A percentile compares a stretch with the other conserved stretches of the same genome.
These are phyloP conservation scores for Dichomitus squalens DNA, from an alignment of 1,284 basidiomycete species.

Conservation along the genomic window DNA sequence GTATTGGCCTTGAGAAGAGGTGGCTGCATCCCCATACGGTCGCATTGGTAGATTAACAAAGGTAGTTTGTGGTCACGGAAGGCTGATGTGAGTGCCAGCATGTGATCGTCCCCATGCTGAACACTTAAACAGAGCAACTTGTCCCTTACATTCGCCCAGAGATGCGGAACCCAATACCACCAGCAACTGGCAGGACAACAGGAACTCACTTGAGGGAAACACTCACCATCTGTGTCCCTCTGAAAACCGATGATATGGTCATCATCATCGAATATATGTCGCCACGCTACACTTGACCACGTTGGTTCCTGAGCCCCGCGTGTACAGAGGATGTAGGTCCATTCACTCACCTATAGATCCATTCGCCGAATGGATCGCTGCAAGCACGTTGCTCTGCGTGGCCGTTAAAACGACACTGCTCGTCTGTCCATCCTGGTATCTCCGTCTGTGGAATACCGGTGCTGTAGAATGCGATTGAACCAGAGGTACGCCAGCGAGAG, in stretches of 20 bases:
- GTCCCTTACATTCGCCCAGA: too few relatives aligned
- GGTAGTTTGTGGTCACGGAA: too few relatives aligned
- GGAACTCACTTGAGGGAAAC: not conserved
- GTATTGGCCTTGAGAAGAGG: not conserved
- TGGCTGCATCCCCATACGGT: too few relatives aligned
- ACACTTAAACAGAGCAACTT: not conserved
- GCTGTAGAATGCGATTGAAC: constrained; percentile 47
- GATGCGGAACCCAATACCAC: too few relatives aligned
- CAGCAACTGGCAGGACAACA: not conserved
- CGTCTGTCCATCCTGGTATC: constrained; percentile 33
- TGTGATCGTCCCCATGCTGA: not conserved
- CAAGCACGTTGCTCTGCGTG: constrained; percentile 80
- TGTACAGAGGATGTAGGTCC: not conserved
- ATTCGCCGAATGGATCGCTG: constrained; percentile 70
- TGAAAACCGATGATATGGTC: constrained; percentile 77
- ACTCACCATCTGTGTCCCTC: constrained; percentile 60
- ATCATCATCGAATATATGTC: constrained; percentile 67
- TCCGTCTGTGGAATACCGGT: constrained; percentile 57
- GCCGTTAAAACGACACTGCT: constrained; percentile 65
- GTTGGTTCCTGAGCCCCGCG: constrained; percentile 7
- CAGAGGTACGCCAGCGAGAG: constrained; percentile 72
- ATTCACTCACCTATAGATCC: constrained; percentile 70
- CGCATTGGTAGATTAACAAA: not conserved
- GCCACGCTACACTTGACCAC: constrained; percentile 65
- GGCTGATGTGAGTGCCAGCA: too few relatives aligned